These are phyloP conservation scores for Drosera capensis DNA, from an alignment of 148 eudicot species.

Conservation along the genomic window DNA sequence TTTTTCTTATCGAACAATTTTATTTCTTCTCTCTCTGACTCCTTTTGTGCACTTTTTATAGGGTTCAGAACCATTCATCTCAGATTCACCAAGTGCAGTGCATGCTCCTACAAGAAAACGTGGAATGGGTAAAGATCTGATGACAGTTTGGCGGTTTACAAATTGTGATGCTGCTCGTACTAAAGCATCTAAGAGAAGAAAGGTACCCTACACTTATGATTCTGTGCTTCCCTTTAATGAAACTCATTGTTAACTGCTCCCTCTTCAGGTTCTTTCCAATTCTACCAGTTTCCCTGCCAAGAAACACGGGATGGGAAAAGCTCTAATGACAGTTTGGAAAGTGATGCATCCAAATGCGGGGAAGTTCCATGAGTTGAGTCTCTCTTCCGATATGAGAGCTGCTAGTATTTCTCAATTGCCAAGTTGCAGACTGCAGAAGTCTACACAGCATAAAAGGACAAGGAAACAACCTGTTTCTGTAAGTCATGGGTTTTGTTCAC, in stretches of 20 bases:
- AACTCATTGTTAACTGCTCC: neutral
- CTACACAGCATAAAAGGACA: too few relatives aligned
- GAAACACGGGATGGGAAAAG: conserved; percentile 32
- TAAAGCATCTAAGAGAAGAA: conserved; percentile 15
- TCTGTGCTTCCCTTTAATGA: neutral
- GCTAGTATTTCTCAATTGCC: conserved; percentile 3
- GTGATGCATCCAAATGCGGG: conserved; percentile 26
- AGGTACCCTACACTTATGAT: conserved; percentile 11
- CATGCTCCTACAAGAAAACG: conserved; percentile 34
- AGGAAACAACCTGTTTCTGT: conserved; percentile 42
- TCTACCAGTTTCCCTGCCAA: conserved; percentile 5
- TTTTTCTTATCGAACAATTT: conserved; percentile 4
- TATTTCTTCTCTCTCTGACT: conserved; percentile 1
- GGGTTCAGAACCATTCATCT: conserved; percentile 20
- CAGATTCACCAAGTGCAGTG: conserved; percentile 12
- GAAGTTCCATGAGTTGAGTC: conserved; percentile 21
- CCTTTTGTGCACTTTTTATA: conserved; percentile 11
- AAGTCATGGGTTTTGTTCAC: conserved; percentile 11
- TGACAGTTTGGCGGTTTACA: conserved; percentile 28
- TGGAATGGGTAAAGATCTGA: conserved; percentile 82
- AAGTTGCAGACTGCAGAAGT: conserved; percentile 7
- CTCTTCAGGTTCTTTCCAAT: conserved; percentile 12
- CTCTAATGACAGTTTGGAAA: conserved; percentile 33
- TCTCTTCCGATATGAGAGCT: conserved; percentile 6
- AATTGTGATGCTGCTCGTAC: conserved; percentile 8